Evolutionary conservation across 371 early-diverging fungal species (phyloP), one percentile per base, ranked within the genome.

Genomic region (Mucor saturninus): DNA sequence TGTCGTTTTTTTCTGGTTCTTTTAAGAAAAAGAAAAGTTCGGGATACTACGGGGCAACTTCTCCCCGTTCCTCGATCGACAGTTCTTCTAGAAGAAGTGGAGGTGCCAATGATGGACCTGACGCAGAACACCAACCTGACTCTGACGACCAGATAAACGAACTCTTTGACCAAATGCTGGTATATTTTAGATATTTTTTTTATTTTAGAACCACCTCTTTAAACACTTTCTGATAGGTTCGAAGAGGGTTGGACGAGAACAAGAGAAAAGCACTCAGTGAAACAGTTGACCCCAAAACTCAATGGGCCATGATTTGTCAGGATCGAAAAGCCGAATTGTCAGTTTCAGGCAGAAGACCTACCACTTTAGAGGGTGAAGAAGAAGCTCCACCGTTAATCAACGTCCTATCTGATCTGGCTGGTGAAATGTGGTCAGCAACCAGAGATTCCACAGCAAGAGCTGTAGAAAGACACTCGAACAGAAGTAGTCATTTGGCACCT

Each of bases 91-190:
- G 70, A 42, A 53, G 55, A 31, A 69, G 70, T 32, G 49, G 57
- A 35, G 55, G 59, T 4, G 50, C 65, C 2, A 39, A 28, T 5
- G 70, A 69, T 29, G 59, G 28, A 2, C 13, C 48, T n/a, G 26
- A 21, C 21, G 65, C 61, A 10, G 70, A 69, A 53, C 67, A 57
- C 13, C 74, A 65, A 65, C 81, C 81, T 4, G 43, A 54, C 9
- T 56, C 72, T 28, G 68, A 71, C 40, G 74, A 77, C 11, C 57
- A 69, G 55, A 65, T 80, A 10, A 67, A 80, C 29, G 74, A 72
- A 28, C 56, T 77, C 55, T 80, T 80, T 62, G 77, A 77, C 29
- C 76, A 80, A 61, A 80, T 80, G 81, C 68, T 80, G 66, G 80
- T 69, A 69, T 43, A 14, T 14, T 43, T 5, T 38, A 38, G 1